Evolutionary conservation across 306 rosid genomes (phyloP), one percentile per base, ranked within the genome.

Genomic region (Mimosa pudica): DNA sequence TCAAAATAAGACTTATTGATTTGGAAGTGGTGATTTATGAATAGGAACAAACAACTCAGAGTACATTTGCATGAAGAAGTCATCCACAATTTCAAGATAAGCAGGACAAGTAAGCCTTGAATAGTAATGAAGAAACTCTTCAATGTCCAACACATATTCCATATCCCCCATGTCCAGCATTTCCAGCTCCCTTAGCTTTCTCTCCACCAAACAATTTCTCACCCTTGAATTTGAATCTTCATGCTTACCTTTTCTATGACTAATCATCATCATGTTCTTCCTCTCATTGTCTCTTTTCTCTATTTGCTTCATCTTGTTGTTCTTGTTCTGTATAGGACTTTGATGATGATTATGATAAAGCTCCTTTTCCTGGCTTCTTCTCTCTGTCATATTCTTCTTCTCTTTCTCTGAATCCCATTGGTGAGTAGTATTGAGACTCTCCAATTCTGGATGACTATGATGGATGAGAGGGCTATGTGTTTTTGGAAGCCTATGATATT

Each of bases 51-150:
- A 82, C 70, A 91, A 90, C 64, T 93, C 97, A 0, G 87, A 79
- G 58, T 66, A 90, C n/a, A 90, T 83, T 13, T 95, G 92, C 86
- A 89, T 60, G 88, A 95, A 91, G 79, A 95, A 93, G 52, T 73
- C 84, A 77, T 95, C 98, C 4, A 95, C 92, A 52, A 95, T 90
- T 70, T 95, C 92, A 38, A 93, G 82, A 75, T 89, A 95, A 5
- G 83, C 76, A 2, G 99, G 97, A 77, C 89, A 95, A 69, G 91
- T 88, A 65, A 95, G 90, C 10, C 93, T 84, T 61, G 97, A 93
- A 52, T 95, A 95, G 78, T 95, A 95, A 79, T 95, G 96, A 77
- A 91, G 91, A 77, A 88, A 85, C 85, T 95, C 99, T 81, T 95
- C 91, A 65, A 95, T 90, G 85, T 93, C 98, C 80, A 93, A 49